These are phyloP conservation scores for Saturnispora sekii DNA, from an alignment of 805 yeast species.

Conservation along the genomic window DNA sequence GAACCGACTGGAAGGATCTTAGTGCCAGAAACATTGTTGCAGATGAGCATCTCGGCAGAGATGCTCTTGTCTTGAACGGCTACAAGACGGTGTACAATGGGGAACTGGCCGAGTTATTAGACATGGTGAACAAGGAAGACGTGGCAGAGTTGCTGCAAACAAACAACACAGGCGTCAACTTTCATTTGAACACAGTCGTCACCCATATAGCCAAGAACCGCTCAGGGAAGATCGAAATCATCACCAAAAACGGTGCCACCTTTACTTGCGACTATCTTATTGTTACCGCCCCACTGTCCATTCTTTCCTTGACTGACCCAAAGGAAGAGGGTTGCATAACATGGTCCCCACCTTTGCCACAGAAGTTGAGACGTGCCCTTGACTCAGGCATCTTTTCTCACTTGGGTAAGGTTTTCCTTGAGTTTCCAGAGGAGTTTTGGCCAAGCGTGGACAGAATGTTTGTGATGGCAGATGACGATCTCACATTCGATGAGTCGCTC, in stretches of 20 bases:
- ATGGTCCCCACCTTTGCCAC: slow-evolving; percentile 30
- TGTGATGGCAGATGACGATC: slow-evolving; percentile 25
- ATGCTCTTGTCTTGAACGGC: slow-evolving; percentile 55
- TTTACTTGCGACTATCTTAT: slow-evolving; percentile 32
- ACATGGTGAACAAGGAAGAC: background rate
- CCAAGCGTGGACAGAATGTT: slow-evolving; percentile 28
- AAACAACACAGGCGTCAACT: slow-evolving; percentile 7
- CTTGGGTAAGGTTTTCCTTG: slow-evolving; percentile 38
- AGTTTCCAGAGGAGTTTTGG: slow-evolving; percentile 40
- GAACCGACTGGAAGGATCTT: slow-evolving; percentile 52
- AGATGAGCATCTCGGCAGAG: slow-evolving; percentile 55
- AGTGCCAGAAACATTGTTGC: slow-evolving; percentile 43
- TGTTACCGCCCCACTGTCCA: slow-evolving; percentile 42
- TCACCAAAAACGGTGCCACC: slow-evolving; percentile 8
- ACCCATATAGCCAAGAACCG: slow-evolving; percentile 19
- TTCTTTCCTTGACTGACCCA: slow-evolving; percentile 29
- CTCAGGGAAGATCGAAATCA: slow-evolving; percentile 16
- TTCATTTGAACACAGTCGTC: slow-evolving; percentile 20
- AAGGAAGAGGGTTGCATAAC: slow-evolving; percentile 22
- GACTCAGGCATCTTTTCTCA: slow-evolving; percentile 30
- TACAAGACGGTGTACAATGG: slow-evolving; percentile 32
- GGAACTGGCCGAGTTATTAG: slow-evolving; percentile 23
- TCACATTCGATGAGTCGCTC: slow-evolving; percentile 14
- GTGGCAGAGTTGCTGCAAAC: slow-evolving; percentile 9
- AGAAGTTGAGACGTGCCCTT: slow-evolving; percentile 14